These are phyloP conservation scores for Circinella minor DNA, from an alignment of 371 early-diverging fungal genomes.

Conservation along the genomic window DNA sequence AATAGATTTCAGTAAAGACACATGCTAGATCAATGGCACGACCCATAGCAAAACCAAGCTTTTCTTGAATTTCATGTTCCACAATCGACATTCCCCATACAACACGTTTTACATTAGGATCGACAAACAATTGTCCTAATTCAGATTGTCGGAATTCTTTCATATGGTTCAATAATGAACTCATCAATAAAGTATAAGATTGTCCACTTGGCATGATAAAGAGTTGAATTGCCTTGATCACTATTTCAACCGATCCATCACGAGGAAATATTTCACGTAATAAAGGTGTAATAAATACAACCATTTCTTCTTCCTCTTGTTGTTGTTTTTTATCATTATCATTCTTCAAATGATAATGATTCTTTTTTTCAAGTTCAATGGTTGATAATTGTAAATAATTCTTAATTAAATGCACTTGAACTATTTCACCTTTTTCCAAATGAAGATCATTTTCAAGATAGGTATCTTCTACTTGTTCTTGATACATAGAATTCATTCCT, in stretches of 20 bases:
- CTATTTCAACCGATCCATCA: neutral
- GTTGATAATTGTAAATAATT: slow-evolving; percentile 10
- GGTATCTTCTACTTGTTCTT: neutral
- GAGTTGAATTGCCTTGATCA: slow-evolving; percentile 35
- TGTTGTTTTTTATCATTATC: neutral
- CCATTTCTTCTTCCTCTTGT: neutral
- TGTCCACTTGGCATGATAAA: slow-evolving; percentile 26
- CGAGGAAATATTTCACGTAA: slow-evolving; percentile 3
- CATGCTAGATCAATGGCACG: slow-evolving; percentile 24
- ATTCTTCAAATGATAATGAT: neutral
- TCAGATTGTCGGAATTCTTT: slow-evolving; percentile 2
- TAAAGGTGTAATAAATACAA: slow-evolving; percentile 29
- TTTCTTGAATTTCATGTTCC: slow-evolving; percentile 13
- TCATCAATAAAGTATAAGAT: slow-evolving; percentile 33
- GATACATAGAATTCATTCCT: too few species aligned
- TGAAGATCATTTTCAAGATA: slow-evolving; percentile 5
- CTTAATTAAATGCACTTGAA: slow-evolving; percentile 10
- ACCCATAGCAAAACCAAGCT: slow-evolving; percentile 29
- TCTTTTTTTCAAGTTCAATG: neutral
- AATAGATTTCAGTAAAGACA: neutral
- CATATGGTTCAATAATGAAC: slow-evolving; percentile 21
- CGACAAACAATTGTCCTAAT: slow-evolving; percentile 27
- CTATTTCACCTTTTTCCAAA: neutral
- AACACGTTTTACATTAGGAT: slow-evolving; percentile 32
- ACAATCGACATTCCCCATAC: slow-evolving; percentile 30